Conservation (phyloP, 2,329 filamentous ascomycete species). For the Curvularia verruculosa region DNA sequence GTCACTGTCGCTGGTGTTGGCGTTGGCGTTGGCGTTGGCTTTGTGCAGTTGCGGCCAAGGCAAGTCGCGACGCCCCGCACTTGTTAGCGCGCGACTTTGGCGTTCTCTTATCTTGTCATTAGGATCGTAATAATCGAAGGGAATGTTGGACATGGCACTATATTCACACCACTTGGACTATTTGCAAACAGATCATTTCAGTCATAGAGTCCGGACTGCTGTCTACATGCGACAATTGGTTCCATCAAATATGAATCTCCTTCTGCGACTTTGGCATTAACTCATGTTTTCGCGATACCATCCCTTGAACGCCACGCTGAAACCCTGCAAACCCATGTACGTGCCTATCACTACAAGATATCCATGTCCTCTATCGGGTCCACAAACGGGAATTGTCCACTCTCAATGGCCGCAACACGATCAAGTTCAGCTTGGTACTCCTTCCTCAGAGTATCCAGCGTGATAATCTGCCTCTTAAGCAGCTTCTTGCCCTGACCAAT, state of each 20-base stretch:
- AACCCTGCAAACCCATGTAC: neutral
- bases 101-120: slow-evolving; percentile 1
- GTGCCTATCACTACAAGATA: slow-evolving; percentile 36
- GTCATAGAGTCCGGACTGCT: neutral
- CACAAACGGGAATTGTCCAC: slow-evolving; percentile 83
- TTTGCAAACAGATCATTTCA: neutral
- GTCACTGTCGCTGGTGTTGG: neutral
- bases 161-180: neutral
- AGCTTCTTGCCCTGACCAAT: slow-evolving; percentile 46
- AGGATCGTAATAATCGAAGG: neutral
- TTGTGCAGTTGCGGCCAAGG: slow-evolving; percentile 3
- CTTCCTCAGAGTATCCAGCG: slow-evolving; percentile 81
- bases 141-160: neutral
- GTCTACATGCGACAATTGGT: neutral
- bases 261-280: neutral
- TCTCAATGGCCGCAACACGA: slow-evolving; percentile 83
- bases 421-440: slow-evolving; percentile 92
- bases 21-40: neutral
- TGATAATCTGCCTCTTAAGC: slow-evolving; percentile 76
- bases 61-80: slow-evolving; percentile 16
- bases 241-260: neutral
- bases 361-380: slow-evolving; percentile 46
- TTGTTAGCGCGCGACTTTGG: slow-evolving; percentile 20
- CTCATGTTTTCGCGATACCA: slow-evolving; percentile 1
- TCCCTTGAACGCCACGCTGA: slow-evolving; percentile 9